Conservation (phyloP, 1,284 basidiomycete genomes). For the Mycena citricolor region DNA sequence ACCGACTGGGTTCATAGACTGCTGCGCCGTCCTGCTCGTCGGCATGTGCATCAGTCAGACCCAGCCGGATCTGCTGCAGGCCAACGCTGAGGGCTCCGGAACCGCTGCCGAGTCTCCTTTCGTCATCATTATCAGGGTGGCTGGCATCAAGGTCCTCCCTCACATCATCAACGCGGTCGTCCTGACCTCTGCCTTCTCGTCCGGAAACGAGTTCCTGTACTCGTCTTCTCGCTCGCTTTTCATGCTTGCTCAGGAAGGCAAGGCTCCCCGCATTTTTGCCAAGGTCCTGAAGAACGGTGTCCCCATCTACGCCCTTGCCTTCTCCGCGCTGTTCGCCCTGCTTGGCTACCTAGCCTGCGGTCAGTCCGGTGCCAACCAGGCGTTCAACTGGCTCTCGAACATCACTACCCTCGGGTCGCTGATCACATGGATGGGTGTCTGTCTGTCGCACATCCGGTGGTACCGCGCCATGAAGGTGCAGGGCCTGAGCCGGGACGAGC, state of each 20-base stretch:
- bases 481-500: constrained; percentile 46
- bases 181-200: constrained; percentile 57
- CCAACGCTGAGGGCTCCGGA: constrained; percentile 15
- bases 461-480: constrained; percentile 54
- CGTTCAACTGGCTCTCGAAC: constrained; percentile 45
- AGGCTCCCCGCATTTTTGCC: constrained; percentile 54
- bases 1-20: constrained; percentile 41
- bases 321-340: constrained; percentile 36
- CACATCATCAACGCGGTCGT: constrained; percentile 58
- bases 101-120: constrained; percentile 57
- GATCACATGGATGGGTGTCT: constrained; percentile 57
- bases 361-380: constrained; percentile 24
- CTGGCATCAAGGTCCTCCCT: constrained; percentile 32
- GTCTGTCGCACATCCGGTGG: constrained; percentile 61
- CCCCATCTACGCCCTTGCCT: constrained; percentile 21
- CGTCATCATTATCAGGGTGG: constrained; percentile 45
- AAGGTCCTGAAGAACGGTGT: constrained; percentile 24
- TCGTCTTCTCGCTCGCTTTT: constrained; percentile 55
- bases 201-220: constrained; percentile 59
- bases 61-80: constrained; percentile 37
- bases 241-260: constrained; percentile 52
- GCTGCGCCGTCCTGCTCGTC: constrained; percentile 52
- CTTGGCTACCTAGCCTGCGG: constrained; percentile 45
- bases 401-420: constrained; percentile 32
- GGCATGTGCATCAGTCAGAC: constrained; percentile 37